Evolutionary conservation across 768 basidiomycete species (phyloP).

Genomic region (Clathrus columnatus): DNA sequence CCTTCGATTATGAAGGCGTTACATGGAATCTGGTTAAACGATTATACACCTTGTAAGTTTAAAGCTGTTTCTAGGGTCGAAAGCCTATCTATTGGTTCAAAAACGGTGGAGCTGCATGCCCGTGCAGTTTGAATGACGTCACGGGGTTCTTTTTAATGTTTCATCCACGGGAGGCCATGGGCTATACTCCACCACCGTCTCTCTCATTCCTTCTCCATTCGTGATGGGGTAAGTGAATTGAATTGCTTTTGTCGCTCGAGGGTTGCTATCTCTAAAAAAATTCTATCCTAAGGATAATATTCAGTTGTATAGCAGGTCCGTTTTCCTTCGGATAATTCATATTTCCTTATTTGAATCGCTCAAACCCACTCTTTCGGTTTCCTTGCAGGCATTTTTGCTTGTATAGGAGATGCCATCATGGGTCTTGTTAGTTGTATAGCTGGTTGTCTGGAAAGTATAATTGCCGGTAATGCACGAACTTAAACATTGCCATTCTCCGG

Average conservation of each 20-base stretch:
- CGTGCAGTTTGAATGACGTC: no score
- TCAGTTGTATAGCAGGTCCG: conserved; percentile 1
- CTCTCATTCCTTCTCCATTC: not conserved
- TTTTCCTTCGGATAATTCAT: not conserved
- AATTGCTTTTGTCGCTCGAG: not conserved
- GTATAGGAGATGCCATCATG: conserved; percentile 31
- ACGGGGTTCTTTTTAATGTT: not conserved
- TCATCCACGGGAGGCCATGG: not conserved
- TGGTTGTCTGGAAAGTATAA: conserved; percentile 38
- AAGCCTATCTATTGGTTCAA: no score
- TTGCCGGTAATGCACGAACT: conserved; percentile 30
- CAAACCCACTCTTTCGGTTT: no score
- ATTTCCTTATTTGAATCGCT: not conserved
- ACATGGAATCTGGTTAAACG: no score
- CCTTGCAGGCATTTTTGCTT: conserved; percentile 1
- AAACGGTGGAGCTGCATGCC: no score
- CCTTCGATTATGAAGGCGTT: no score
- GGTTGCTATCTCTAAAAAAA: not conserved
- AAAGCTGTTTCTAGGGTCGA: no score
- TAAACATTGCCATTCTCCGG: not conserved
- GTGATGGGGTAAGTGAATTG: not conserved
- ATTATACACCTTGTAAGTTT: no score
- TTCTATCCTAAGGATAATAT: not conserved
- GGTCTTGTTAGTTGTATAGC: conserved; percentile 30
- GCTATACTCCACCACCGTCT: not conserved